A percentile compares a stretch with the other conserved stretches of the same genome.
Conservation (phyloP, 768 basidiomycete genomes). For the Dioszegia hungarica region DNA sequence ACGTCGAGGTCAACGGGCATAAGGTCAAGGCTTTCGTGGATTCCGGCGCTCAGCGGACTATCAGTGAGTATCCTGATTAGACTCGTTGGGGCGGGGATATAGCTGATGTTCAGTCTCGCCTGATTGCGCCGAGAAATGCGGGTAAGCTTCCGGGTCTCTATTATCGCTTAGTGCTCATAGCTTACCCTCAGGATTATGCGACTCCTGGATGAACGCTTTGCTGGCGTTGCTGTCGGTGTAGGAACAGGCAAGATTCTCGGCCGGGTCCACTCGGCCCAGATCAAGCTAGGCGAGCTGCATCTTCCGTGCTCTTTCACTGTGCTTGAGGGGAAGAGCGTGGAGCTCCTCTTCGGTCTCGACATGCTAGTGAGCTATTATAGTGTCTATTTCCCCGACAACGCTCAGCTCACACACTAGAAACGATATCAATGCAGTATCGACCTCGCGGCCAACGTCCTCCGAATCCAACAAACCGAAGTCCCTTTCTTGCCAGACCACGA, state of each 20-base stretch:
- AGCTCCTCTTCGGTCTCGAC: constrained; percentile 96
- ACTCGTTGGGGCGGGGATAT: neutral
- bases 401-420: constrained; percentile 52
- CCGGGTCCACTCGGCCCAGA: constrained; percentile 84
- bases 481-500: constrained; percentile 89
- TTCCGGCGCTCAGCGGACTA: constrained; percentile 93
- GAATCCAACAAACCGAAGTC: constrained; percentile 88
- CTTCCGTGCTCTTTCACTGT: constrained; percentile 90
- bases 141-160: constrained; percentile 53
- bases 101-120: constrained; percentile 66
- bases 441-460: constrained; percentile 76
- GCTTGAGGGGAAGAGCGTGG: constrained; percentile 91
- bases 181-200: constrained; percentile 71
- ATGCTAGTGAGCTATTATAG: constrained; percentile 60
- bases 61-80: constrained; percentile 66
- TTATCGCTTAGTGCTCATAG: neutral
- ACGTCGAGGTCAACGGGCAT: constrained; percentile 83
- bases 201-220: constrained; percentile 76
- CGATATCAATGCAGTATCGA: constrained; percentile 96
- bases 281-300: constrained; percentile 76
- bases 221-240: constrained; percentile 87
- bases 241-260: constrained; percentile 93
- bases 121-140: constrained; percentile 83
- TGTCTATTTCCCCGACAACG: too few relatives aligned
- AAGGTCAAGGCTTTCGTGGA: constrained; percentile 96